Conservation (phyloP, 495 filamentous ascomycete genomes). For the Penicillium coffeae region DNA sequence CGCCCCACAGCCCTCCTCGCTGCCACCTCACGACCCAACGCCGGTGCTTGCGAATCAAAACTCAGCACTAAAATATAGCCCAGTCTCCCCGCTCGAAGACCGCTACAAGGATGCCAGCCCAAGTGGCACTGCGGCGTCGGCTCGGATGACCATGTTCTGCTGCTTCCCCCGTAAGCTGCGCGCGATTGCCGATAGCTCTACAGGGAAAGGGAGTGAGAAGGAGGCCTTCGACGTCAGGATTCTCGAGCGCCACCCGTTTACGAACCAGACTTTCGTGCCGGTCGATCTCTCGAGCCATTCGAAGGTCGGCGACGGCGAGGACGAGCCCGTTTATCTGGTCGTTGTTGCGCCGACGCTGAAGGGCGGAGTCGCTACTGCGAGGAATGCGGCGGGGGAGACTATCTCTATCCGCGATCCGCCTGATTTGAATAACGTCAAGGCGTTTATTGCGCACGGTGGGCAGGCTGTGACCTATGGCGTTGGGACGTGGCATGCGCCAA, state of each 20-base stretch:
- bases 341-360: constrained; percentile 76
- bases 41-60: constrained; percentile 72
- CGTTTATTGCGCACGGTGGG: constrained; percentile 72
- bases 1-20: constrained; percentile 37
- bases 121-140: constrained; percentile 54
- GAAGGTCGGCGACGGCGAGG: constrained; percentile 25
- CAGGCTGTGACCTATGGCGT: constrained; percentile 89
- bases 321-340: constrained; percentile 64
- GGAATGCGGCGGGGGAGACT: constrained; percentile 28
- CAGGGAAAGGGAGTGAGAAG: constrained; percentile 14
- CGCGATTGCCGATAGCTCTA: constrained; percentile 8
- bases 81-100: constrained; percentile 67
- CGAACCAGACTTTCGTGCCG: constrained; percentile 88
- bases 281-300: constrained; percentile 51
- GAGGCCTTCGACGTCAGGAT: constrained; percentile 64
- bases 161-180: constrained; percentile 66
- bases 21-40: constrained; percentile 33
- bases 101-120: constrained; percentile 59
- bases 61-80: constrained; percentile 78
- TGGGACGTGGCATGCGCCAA: constrained; percentile 96
- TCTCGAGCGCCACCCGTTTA: constrained; percentile 91
- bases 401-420: constrained; percentile 58
- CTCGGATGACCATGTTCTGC: constrained; percentile 83
- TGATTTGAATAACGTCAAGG: constrained; percentile 64
- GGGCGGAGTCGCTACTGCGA: constrained; percentile 29